Conservation (phyloP, 495 filamentous ascomycete species). For the Penicillium bialowiezense region DNA sequence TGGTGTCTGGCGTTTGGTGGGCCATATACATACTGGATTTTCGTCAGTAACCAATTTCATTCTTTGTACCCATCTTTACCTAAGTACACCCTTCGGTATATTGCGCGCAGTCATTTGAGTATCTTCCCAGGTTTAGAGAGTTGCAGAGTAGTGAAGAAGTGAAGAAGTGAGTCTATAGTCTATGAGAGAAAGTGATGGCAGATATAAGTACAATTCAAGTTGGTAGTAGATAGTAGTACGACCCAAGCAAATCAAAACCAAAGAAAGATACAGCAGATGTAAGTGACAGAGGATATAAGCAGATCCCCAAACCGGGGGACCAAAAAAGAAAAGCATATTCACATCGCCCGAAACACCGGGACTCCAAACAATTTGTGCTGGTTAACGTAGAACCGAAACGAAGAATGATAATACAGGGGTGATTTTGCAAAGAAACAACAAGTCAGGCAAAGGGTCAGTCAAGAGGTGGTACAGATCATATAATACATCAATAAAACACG, state of each 20-base stretch:
- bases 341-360: constrained; percentile 25
- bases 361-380: constrained; percentile 9
- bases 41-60: not conserved
- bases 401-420: constrained; percentile 22
- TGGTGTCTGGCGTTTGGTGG: constrained; percentile 26
- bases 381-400: constrained; percentile 6
- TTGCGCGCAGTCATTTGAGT: too few relatives aligned
- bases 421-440: constrained; percentile 12
- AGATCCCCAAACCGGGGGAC: not conserved
- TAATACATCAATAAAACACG: constrained; percentile 17
- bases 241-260: not conserved
- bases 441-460: constrained; percentile 2
- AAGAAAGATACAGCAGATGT: not conserved
- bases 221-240: constrained; percentile 10
- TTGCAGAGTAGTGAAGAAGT: too few relatives aligned
- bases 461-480: constrained; percentile 17
- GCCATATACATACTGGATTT: constrained; percentile 16
- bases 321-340: constrained; percentile 12
- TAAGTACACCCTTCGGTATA: too few relatives aligned
- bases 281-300: constrained; percentile 1
- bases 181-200: not conserved
- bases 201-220: not conserved
- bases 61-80: not conserved
- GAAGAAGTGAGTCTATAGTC: too few relatives aligned
- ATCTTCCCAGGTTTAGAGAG: too few relatives aligned